Conservation (phyloP, 2,329 filamentous ascomycete genomes). For the Alternaria hordeiaustralica region DNA sequence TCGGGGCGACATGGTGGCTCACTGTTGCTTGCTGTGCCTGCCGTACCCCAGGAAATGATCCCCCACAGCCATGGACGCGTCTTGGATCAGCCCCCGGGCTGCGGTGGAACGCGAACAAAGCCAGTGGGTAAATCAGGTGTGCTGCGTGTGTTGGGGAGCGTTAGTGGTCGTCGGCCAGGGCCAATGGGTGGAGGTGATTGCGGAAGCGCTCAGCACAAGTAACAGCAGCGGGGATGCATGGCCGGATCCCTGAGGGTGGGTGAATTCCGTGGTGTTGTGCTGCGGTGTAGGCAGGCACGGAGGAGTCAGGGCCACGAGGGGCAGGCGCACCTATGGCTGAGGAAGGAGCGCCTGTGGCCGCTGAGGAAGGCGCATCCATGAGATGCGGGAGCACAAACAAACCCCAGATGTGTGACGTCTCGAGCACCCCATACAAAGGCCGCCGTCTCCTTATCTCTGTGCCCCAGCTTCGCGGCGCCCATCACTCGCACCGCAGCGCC, state of each 20-base stretch:
- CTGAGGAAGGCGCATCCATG: conserved; percentile 1
- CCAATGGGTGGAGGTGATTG: conserved; percentile 15
- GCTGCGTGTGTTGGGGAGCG: conserved; percentile 4
- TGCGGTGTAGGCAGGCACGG: conserved; percentile 1
- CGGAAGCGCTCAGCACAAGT: conserved; percentile 15
- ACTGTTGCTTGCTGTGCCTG: conserved; percentile 23
- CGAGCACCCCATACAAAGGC: conserved; percentile 13
- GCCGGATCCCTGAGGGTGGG: background rate
- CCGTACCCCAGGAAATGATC: conserved; percentile 29
- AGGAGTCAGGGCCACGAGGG: background rate
- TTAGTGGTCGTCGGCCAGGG: conserved; percentile 24
- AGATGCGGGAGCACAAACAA: conserved; percentile 7
- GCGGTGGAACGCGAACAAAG: conserved; percentile 28
- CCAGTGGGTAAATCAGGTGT: conserved; percentile 20
- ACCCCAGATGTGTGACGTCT: conserved; percentile 21
- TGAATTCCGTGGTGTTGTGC: background rate
- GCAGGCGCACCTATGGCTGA: conserved; percentile 4
- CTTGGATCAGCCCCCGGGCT: conserved; percentile 17
- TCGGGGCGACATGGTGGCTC: conserved; percentile 12
- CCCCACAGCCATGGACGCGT: conserved; percentile 23
- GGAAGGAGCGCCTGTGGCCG: background rate
- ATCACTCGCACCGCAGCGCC: conserved; percentile 13
- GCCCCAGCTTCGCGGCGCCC: conserved; percentile 7
- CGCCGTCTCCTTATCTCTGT: conserved; percentile 8
- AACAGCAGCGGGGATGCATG: background rate